phyloP scores from a whole-genome alignment of 1,284 basidiomycete genomes.

The Malassezia dermatis region DNA sequence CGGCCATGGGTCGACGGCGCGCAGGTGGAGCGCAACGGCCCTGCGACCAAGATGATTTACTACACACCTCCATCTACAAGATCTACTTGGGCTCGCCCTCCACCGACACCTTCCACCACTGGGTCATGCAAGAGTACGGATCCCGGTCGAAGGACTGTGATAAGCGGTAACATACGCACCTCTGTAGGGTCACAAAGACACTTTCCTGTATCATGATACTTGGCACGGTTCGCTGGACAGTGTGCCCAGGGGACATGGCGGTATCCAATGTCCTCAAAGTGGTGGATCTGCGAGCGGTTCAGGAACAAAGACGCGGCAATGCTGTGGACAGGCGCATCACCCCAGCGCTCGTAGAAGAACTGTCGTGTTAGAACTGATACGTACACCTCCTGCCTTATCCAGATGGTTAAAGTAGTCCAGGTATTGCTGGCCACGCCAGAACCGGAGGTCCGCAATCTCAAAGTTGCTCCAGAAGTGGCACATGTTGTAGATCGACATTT shows the following conservation, averaged over 20 bases:
- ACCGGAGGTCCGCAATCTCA: slow-evolving; percentile 64
- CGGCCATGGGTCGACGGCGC: neutral
- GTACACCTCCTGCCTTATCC: slow-evolving; percentile 61
- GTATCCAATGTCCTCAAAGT: slow-evolving; percentile 43
- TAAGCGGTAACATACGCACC: slow-evolving; percentile 5
- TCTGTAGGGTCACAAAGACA: slow-evolving; percentile 38
- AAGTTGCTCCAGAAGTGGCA: slow-evolving; percentile 61
- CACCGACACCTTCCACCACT: slow-evolving; percentile 31
- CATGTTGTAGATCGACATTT: slow-evolving; percentile 53
- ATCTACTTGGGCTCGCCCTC: slow-evolving; percentile 18
- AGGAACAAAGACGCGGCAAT: slow-evolving; percentile 41
- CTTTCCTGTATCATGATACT: slow-evolving; percentile 37
- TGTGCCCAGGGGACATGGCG: slow-evolving; percentile 34
- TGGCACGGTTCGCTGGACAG: slow-evolving; percentile 29
- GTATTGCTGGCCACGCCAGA: slow-evolving; percentile 69
- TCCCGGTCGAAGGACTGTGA: slow-evolving; percentile 30
- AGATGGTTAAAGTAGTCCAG: slow-evolving; percentile 65
- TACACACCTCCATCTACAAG: neutral
- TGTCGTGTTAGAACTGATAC: neutral
- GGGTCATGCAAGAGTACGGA: slow-evolving; percentile 31
- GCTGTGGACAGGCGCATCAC: slow-evolving; percentile 59
- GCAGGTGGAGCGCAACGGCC: neutral
- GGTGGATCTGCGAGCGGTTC: slow-evolving; percentile 29
- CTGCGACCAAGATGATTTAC: neutral
- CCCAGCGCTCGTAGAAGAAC: slow-evolving; percentile 58